Percentiles rank a stretch among this genome's conserved stretches.
Conservation (phyloP, 352 stramenopile genomes). For the Phytophthora citricola region DNA sequence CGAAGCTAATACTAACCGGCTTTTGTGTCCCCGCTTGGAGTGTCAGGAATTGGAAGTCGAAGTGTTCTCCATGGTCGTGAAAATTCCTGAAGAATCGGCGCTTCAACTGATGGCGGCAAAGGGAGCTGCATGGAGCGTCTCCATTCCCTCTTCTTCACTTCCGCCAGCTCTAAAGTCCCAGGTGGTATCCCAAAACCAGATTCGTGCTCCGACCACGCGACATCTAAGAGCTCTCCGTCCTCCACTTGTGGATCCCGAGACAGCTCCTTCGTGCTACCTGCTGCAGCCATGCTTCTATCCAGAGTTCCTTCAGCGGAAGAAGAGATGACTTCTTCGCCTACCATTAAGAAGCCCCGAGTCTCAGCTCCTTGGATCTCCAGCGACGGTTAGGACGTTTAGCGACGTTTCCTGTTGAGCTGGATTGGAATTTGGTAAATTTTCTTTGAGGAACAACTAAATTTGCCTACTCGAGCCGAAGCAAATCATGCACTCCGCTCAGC, state of each 20-base stretch:
- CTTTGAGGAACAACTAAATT: too few relatives aligned
- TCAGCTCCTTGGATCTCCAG: background rate
- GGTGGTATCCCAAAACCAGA: conserved; percentile 31
- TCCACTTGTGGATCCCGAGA: background rate
- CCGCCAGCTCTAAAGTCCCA: conserved; percentile 34
- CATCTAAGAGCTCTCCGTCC: conserved; percentile 3
- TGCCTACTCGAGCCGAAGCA: too few relatives aligned
- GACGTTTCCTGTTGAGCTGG: background rate
- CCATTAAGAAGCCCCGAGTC: background rate
- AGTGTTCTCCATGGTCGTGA: conserved; percentile 43
- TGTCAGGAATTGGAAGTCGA: conserved; percentile 22
- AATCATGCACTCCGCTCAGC: too few relatives aligned
- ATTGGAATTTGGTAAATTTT: too few relatives aligned
- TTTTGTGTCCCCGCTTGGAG: conserved; percentile 9
- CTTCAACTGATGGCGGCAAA: conserved; percentile 24
- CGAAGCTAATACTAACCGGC: conserved; percentile 6
- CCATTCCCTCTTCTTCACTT: conserved; percentile 28
- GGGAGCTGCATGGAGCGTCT: conserved; percentile 28
- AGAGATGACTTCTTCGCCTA: background rate
- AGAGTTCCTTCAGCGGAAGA: background rate
- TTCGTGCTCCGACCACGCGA: conserved; percentile 11
- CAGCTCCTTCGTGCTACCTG: background rate
- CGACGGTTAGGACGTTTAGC: background rate
- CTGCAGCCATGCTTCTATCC: background rate
- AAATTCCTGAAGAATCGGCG: conserved; percentile 53